A percentile compares a stretch with the other conserved stretches of the same genome.
Evolutionary conservation across 305 asterid species (phyloP).

Genomic region (Fraxinus xanthoxyloides): DNA sequence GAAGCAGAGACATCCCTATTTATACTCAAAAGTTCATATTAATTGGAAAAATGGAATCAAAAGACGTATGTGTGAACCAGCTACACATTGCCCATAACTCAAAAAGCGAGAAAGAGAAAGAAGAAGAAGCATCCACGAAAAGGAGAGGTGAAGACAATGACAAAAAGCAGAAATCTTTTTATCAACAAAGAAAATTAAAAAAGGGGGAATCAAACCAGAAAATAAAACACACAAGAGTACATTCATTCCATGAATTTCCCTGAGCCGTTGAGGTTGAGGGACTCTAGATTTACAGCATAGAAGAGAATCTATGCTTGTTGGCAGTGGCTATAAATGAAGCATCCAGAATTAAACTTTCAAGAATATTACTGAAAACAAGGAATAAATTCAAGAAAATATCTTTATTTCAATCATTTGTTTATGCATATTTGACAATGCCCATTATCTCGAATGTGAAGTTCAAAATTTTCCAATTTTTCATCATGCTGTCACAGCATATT

Average conservation of each 20-base stretch:
- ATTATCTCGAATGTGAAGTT: conserved; percentile 64
- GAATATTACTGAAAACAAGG: conserved; percentile 71
- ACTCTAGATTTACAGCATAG: conserved; percentile 38
- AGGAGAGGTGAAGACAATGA: conserved; percentile 49
- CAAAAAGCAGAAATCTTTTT: conserved; percentile 70
- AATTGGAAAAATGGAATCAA: conserved; percentile 38
- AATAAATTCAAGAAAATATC: conserved; percentile 49
- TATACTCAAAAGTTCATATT: conserved; percentile 51
- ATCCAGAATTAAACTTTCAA: conserved; percentile 36
- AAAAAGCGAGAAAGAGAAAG: conserved; percentile 33
- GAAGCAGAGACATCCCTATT: conserved; percentile 44
- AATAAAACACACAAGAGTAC: background rate
- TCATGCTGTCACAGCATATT: conserved; percentile 33
- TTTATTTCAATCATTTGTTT: conserved; percentile 61
- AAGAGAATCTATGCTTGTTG: conserved; percentile 62
- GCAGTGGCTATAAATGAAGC: conserved; percentile 34
- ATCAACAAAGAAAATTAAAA: conserved; percentile 33
- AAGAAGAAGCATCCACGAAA: conserved; percentile 53
- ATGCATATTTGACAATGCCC: conserved; percentile 80
- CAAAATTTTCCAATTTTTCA: conserved; percentile 46
- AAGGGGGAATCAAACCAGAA: conserved; percentile 22
- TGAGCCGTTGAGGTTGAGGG: conserved; percentile 10
- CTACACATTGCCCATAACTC: conserved; percentile 66
- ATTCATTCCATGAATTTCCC: conserved; percentile 29
- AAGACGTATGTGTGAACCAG: conserved; percentile 69